A percentile compares a stretch with the other conserved stretches of the same genome.
Evolutionary conservation across 192 early-diverging fungal genomes (phyloP).

Genomic region (Gamsiella multidivaricata): DNA sequence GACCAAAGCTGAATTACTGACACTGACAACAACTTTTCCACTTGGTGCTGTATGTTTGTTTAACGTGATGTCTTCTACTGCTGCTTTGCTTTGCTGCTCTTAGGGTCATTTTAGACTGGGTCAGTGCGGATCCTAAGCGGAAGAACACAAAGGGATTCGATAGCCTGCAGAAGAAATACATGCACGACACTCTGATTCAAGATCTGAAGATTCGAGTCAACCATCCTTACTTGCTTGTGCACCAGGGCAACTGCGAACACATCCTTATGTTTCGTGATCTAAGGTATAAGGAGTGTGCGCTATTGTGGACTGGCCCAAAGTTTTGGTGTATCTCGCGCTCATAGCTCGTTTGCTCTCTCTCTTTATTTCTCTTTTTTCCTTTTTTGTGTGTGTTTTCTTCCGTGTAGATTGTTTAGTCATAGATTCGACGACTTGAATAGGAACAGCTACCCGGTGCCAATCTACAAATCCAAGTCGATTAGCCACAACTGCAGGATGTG

Average conservation of each 20-base stretch:
- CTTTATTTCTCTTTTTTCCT: background rate
- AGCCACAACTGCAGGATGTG: constrained; percentile 74
- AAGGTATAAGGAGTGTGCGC: constrained; percentile 52
- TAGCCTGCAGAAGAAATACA: constrained; percentile 60
- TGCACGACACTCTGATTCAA: constrained; percentile 70
- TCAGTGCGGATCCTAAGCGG: constrained; percentile 61
- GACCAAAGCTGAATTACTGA: background rate
- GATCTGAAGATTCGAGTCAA: constrained; percentile 73
- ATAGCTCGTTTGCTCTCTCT: too few species aligned
- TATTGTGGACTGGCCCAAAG: background rate
- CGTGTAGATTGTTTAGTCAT: constrained; percentile 27
- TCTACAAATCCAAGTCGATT: constrained; percentile 63
- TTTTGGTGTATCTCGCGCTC: background rate
- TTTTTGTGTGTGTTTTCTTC: too few species aligned
- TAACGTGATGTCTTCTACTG: background rate
- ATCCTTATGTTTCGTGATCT: constrained; percentile 74
- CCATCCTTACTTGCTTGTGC: constrained; percentile 77
- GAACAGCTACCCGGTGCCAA: constrained; percentile 63
- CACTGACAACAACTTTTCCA: background rate
- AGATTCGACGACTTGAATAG: constrained; percentile 63
- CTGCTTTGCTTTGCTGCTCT: background rate
- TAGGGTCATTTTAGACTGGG: constrained; percentile 79
- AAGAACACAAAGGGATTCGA: constrained; percentile 59
- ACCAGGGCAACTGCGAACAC: constrained; percentile 86
- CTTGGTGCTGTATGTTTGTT: background rate